Conservation (phyloP, 169 alveolate genomes). For the Cryptosporidium baileyi region DNA sequence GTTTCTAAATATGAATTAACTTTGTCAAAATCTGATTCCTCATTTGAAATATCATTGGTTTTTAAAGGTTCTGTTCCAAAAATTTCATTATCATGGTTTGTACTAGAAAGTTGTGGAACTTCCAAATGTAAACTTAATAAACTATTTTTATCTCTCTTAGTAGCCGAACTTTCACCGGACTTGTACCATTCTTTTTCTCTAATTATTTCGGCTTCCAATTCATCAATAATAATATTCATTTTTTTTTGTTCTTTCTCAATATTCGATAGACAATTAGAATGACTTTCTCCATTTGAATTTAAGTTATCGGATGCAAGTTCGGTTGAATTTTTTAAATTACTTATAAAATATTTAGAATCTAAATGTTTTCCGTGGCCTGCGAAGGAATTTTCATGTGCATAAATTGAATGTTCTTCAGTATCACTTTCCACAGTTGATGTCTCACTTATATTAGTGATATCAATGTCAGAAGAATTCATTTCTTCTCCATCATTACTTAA, state of each 20-base stretch:
- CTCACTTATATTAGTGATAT: background rate
- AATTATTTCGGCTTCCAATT: conserved; percentile 17
- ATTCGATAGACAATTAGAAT: background rate
- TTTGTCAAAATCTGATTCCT: background rate
- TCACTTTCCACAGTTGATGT: background rate
- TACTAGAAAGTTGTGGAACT: conserved; percentile 38
- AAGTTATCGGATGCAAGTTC: background rate
- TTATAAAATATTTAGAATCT: too few relatives aligned
- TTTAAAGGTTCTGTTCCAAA: background rate
- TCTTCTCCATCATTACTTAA: background rate
- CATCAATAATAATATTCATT: conserved; percentile 20
- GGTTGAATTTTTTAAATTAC: too few relatives aligned
- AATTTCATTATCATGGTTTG: background rate
- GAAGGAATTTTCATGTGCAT: background rate
- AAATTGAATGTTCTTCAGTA: background rate
- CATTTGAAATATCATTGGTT: background rate
- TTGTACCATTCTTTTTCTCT: conserved; percentile 52
- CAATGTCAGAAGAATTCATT: background rate
- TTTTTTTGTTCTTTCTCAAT: background rate
- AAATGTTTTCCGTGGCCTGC: too few relatives aligned
- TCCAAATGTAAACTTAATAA: conserved; percentile 14
- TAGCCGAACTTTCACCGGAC: conserved; percentile 39
- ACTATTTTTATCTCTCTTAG: conserved; percentile 38
- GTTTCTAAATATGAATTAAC: conserved; percentile 1
- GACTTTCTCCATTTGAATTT: background rate